These are phyloP conservation scores for Nadsonia commutata DNA, from an alignment of 1,139 yeast genomes.

Conservation along the genomic window DNA sequence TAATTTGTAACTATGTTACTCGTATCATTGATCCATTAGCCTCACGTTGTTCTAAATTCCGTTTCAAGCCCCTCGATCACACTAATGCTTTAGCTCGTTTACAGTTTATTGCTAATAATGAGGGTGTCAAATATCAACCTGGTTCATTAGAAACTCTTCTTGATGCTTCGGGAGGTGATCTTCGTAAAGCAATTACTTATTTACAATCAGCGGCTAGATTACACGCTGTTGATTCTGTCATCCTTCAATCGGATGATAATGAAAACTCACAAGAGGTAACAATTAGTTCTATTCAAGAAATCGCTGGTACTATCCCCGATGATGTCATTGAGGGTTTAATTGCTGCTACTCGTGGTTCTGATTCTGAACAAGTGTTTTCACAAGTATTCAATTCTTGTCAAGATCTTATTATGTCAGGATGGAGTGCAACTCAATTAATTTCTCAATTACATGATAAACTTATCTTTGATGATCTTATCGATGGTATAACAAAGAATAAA, in stretches of 20 bases:
- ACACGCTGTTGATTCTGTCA: slow-evolving; percentile 17
- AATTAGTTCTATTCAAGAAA: slow-evolving; percentile 40
- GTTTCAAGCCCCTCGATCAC: slow-evolving; percentile 69
- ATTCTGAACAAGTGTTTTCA: neutral
- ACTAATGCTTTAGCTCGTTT: slow-evolving; percentile 56
- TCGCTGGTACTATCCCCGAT: slow-evolving; percentile 77
- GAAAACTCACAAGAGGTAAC: slow-evolving; percentile 25
- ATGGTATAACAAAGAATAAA: slow-evolving; percentile 43
- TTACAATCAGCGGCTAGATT: slow-evolving; percentile 77
- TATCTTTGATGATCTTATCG: slow-evolving; percentile 40
- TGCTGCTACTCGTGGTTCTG: slow-evolving; percentile 23
- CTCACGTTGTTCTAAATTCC: slow-evolving; percentile 86
- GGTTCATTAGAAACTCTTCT: slow-evolving; percentile 49
- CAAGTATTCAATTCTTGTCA: slow-evolving; percentile 14
- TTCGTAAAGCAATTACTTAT: slow-evolving; percentile 83
- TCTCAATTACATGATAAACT: slow-evolving; percentile 68
- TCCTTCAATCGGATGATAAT: slow-evolving; percentile 18
- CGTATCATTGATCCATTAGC: slow-evolving; percentile 93
- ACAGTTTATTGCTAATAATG: slow-evolving; percentile 39
- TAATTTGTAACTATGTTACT: slow-evolving; percentile 90
- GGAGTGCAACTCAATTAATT: slow-evolving; percentile 72
- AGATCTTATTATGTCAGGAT: slow-evolving; percentile 55
- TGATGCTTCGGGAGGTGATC: slow-evolving; percentile 67
- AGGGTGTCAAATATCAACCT: slow-evolving; percentile 32
- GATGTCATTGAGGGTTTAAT: slow-evolving; percentile 33